phyloP scores from a whole-genome alignment of 2,329 filamentous ascomycete species.

The Neospermospora avenae region DNA sequence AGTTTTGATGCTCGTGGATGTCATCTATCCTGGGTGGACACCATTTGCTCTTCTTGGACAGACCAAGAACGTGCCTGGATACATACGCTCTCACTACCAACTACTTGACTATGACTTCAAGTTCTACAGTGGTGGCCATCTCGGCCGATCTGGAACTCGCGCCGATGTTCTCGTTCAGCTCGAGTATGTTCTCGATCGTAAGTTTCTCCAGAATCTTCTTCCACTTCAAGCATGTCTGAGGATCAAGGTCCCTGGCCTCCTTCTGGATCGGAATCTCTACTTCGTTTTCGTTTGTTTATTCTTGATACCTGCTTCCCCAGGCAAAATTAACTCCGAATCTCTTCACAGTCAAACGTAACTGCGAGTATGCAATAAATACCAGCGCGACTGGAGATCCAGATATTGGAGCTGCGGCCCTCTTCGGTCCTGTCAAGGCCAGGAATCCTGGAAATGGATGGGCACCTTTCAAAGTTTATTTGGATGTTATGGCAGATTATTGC shows the following conservation, averaged over 20 bases:
- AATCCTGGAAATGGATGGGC: constrained; percentile 30
- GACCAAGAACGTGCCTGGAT: constrained; percentile 29
- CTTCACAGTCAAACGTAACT: constrained; percentile 23
- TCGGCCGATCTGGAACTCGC: constrained; percentile 24
- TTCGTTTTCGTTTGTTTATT: too few relatives aligned
- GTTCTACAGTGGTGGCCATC: constrained; percentile 29
- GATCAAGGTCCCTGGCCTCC: too few relatives aligned
- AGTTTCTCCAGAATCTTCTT: too few relatives aligned
- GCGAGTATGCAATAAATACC: constrained; percentile 19
- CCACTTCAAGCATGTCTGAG: too few relatives aligned
- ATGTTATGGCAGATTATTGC: constrained; percentile 20
- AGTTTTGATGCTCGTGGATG: constrained; percentile 30
- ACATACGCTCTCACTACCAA: constrained; percentile 29
- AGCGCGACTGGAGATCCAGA: constrained; percentile 10
- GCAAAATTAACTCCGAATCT: too few relatives aligned
- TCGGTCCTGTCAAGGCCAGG: constrained; percentile 10
- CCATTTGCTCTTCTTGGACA: constrained; percentile 26
- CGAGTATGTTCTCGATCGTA: constrained; percentile 28
- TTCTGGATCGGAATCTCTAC: too few relatives aligned
- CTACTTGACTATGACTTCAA: constrained; percentile 32
- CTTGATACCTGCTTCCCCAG: too few relatives aligned
- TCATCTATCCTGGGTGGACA: constrained; percentile 30
- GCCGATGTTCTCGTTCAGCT: constrained; percentile 24
- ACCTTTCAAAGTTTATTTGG: constrained; percentile 21
- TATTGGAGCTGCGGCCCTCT: constrained; percentile 4